phyloP scores from a whole-genome alignment of 257 asterid species.

The Nicotiana knightiana region DNA sequence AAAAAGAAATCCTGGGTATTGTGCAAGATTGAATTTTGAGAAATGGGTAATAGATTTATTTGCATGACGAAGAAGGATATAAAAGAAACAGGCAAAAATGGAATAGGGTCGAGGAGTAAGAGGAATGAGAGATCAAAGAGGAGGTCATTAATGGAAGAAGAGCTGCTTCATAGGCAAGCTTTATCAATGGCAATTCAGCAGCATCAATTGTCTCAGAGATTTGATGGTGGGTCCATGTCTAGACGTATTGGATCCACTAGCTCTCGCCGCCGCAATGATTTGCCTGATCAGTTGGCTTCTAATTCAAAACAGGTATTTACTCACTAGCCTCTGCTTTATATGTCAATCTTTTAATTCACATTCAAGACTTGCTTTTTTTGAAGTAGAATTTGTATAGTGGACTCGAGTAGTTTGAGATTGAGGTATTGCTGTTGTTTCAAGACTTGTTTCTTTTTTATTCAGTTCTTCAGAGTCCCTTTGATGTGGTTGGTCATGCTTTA shows the following conservation, averaged over 20 bases:
- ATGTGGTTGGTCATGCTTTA: too few relatives aligned
- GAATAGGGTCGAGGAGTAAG: constrained; percentile 67
- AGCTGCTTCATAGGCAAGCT: constrained; percentile 82
- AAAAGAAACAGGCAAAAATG: constrained; percentile 30
- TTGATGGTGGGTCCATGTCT: constrained; percentile 74
- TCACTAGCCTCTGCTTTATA: background rate
- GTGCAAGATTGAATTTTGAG: constrained; percentile 19
- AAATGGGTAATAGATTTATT: constrained; percentile 75
- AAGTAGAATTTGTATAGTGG: background rate
- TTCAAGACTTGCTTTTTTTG: background rate
- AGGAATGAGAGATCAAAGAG: constrained; percentile 68
- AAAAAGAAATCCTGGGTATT: constrained; percentile 30
- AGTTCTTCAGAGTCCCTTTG: background rate
- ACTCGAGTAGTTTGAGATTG: background rate
- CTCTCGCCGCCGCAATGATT: constrained; percentile 72
- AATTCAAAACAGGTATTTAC: constrained; percentile 27
- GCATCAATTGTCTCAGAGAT: constrained; percentile 85
- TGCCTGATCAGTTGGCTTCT: constrained; percentile 33
- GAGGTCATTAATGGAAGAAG: constrained; percentile 67
- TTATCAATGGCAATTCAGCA: constrained; percentile 95
- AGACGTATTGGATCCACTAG: constrained; percentile 91
- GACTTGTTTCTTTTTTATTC: background rate
- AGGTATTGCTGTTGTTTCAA: background rate
- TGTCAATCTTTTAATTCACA: background rate
- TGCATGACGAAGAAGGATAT: constrained; percentile 74